phyloP scores from a whole-genome alignment of 371 early-diverging fungal genomes.

The Mortierella polycephala region DNA sequence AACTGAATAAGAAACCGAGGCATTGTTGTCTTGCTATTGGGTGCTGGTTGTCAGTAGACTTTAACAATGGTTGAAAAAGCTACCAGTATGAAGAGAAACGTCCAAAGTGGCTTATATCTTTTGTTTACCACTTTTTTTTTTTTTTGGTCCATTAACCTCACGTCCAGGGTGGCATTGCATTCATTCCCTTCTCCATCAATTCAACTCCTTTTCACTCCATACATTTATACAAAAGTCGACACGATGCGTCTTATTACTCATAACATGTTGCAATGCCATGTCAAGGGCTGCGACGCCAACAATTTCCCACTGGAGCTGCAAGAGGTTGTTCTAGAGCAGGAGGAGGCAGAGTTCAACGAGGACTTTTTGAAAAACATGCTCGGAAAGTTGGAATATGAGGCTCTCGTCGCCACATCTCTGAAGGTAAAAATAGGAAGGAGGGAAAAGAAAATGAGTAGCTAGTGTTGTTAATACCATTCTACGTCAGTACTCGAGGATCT shows the following conservation, averaged over 20 bases:
- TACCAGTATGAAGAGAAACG: neutral
- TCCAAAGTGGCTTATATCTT: conserved; percentile 8
- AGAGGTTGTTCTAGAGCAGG: conserved; percentile 84
- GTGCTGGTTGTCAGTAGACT: neutral
- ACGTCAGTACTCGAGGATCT: too few species aligned
- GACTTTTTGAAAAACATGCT: conserved; percentile 88
- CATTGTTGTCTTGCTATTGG: conserved; percentile 12
- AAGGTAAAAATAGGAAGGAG: conserved; percentile 62
- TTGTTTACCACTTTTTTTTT: conserved; percentile 16
- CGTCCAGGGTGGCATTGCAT: neutral
- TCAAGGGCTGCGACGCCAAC: conserved; percentile 88
- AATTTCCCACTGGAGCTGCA: conserved; percentile 92
- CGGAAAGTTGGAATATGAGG: conserved; percentile 87
- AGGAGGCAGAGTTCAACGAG: conserved; percentile 88
- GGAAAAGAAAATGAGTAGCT: neutral
- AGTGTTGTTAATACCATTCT: neutral
- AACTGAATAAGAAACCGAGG: conserved; percentile 57
- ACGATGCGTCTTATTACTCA: conserved; percentile 94
- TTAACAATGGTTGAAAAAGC: neutral
- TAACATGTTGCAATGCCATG: conserved; percentile 98
- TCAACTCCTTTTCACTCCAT: neutral
- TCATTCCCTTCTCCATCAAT: neutral
- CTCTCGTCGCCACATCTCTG: conserved; percentile 76
- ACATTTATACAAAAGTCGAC: neutral
- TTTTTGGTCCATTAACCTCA: neutral